phyloP scores from a whole-genome alignment of 805 yeast species.

The Candida vaughaniae region DNA sequence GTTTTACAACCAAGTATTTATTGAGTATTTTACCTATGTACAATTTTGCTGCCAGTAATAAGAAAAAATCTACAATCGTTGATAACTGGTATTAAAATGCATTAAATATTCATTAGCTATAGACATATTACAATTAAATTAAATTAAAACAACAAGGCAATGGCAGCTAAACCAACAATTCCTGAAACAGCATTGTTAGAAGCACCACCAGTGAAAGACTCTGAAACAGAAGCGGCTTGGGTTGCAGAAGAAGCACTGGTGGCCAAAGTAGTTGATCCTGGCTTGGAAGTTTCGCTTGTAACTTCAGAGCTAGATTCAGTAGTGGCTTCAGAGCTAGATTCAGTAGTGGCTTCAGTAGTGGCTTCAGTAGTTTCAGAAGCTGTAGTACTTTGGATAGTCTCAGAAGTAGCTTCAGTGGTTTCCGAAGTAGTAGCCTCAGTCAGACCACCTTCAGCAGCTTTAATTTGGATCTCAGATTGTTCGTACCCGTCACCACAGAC shows the following conservation, averaged over 20 bases:
- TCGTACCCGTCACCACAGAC: conserved; percentile 12
- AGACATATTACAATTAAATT: no score
- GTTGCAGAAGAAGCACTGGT: conserved; percentile 1
- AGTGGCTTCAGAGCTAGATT: conserved; percentile 1
- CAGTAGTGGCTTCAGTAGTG: conserved; percentile 17
- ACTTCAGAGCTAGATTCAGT: conserved; percentile 14
- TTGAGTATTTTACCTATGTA: no score
- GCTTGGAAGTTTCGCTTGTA: conserved; percentile 16
- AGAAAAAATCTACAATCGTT: no score
- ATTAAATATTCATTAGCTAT: no score
- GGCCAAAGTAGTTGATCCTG: background rate
- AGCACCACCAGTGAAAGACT: conserved; percentile 5
- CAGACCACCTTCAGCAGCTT: background rate
- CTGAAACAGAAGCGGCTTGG: background rate
- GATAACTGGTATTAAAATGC: no score
- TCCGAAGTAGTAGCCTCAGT: conserved; percentile 22
- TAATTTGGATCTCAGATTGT: conserved; percentile 12
- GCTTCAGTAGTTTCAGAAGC: conserved; percentile 5
- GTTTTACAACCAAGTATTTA: no score
- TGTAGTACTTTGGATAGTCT: conserved; percentile 22
- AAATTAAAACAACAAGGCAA: conserved; percentile 4
- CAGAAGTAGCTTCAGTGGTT: conserved; percentile 25
- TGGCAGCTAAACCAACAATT: conserved; percentile 7
- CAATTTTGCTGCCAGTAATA: no score
- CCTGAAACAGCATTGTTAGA: conserved; percentile 5